Base-by-base conservation (phyloP, 495 filamentous ascomycete species). In the Hyaloscypha variabilis region DNA sequence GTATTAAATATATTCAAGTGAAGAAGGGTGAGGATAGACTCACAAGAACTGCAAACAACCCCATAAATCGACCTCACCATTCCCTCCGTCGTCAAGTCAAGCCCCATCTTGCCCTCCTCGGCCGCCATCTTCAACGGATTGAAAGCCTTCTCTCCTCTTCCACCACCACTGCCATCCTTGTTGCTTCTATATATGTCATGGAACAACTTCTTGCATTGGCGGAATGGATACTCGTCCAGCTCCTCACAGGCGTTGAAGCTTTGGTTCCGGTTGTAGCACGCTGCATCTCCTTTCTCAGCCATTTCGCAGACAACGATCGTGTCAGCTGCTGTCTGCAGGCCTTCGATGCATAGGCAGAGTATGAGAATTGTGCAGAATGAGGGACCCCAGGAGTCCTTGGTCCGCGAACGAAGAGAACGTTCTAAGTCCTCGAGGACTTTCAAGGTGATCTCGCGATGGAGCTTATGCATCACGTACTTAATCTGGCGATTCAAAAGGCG, bases 141-240 rank as follows among this genome's bases (percentile, higher is more conserved):
- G 55, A 71, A 66, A 3, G 58, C 62, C 10, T 30, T 36, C 14
- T 64, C 63, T 31, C 39, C 61, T 30, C 28, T 21, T 19, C 64
- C 60, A 24, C 63, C 64, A 60, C 67, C 55, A 8, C 30, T 24
- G 0, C 11, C 39, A 34, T 78, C 70, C 56, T 71, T 74, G 55
- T 81, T 78, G 19, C 81, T 80, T 73, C 80, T 78, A 63, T 84
- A 85, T 52, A 83, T 77, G 64, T 83, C 79, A 69, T 85, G 82
- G 63, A 85, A 85, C 65, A 82, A 79, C 57, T 79, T 79, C 13
- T 77, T 80, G 62, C 82, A 81, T 75, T 82, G 79, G 59, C 76
- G 76, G 64, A 84, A 85, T 3, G 82, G 81, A 67, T 81, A 69
- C 62, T 83, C 81, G 51, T 85, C 82, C 29, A 85, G 73, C 57